A percentile compares a stretch with the other conserved stretches of the same genome.
phyloP scores from a whole-genome alignment of 345 rosid genomes.

The Jatropha curcas region DNA sequence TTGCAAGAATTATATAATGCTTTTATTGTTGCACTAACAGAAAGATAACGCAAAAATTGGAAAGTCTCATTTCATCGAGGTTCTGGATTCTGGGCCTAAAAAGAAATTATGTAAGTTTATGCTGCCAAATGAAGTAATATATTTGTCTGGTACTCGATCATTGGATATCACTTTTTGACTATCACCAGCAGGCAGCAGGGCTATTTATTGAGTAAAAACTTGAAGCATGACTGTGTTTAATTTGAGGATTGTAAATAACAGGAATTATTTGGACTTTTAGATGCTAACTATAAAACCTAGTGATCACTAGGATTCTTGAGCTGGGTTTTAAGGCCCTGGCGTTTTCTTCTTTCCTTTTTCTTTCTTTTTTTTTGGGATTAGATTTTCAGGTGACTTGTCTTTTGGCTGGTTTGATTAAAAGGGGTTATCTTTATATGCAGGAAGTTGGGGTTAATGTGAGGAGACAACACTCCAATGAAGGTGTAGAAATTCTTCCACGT shows the following conservation, averaged over 20 bases:
- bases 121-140: neutral
- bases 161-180: neutral
- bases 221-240: neutral
- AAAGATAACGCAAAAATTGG: neutral
- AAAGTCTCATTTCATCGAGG: neutral
- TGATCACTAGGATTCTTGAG: neutral
- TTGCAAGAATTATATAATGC: neutral
- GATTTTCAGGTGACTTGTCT: neutral
- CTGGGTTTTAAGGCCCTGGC: neutral
- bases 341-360: neutral
- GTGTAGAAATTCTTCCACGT: constrained; percentile 59
- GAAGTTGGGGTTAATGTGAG: constrained; percentile 74
- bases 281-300: neutral
- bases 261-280: neutral
- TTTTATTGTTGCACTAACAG: neutral
- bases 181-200: neutral
- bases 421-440: constrained; percentile 35
- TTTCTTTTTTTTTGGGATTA: neutral
- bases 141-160: neutral
- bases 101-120: neutral
- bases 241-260: neutral
- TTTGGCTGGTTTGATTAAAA: constrained; percentile 8
- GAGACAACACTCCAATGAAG: constrained; percentile 74
- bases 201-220: neutral
- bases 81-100: neutral